Evolutionary conservation across 306 rosid genomes (phyloP).

Genomic region (Quercus mongolica): DNA sequence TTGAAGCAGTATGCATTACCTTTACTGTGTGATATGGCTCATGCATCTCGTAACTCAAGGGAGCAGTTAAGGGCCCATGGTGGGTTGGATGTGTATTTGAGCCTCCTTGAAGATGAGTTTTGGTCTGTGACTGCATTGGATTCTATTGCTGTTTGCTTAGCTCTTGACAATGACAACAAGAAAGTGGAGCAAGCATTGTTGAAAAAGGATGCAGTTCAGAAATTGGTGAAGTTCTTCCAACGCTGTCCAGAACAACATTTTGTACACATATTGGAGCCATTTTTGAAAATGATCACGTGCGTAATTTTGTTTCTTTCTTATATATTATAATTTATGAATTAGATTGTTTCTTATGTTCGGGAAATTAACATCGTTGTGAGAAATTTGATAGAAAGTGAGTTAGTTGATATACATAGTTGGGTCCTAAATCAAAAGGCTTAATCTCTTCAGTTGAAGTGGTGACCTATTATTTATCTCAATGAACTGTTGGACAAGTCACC

Average conservation of each 20-base stretch:
- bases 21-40: conserved; percentile 97
- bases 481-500: not conserved
- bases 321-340: not conserved
- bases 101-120: conserved; percentile 89
- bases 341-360: conserved; percentile 5
- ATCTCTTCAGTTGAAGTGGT: not conserved
- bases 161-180: conserved; percentile 90
- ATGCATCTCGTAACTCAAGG: conserved; percentile 97
- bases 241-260: conserved; percentile 94
- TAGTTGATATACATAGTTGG: not conserved
- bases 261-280: conserved; percentile 95
- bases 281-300: conserved; percentile 97
- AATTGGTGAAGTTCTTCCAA: conserved; percentile 95
- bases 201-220: conserved; percentile 93
- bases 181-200: conserved; percentile 94
- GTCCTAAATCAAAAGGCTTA: not conserved
- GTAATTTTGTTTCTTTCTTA: conserved; percentile 23
- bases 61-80: conserved; percentile 99
- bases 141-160: conserved; percentile 94
- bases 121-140: conserved; percentile 99
- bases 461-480: not conserved
- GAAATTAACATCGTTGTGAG: not conserved
- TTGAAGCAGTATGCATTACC: conserved; percentile 88
- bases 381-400: not conserved
- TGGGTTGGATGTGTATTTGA: conserved; percentile 93